Evolutionary conservation across 2,329 filamentous ascomycete species (phyloP).

Genomic region (Fusarium buharicum): DNA sequence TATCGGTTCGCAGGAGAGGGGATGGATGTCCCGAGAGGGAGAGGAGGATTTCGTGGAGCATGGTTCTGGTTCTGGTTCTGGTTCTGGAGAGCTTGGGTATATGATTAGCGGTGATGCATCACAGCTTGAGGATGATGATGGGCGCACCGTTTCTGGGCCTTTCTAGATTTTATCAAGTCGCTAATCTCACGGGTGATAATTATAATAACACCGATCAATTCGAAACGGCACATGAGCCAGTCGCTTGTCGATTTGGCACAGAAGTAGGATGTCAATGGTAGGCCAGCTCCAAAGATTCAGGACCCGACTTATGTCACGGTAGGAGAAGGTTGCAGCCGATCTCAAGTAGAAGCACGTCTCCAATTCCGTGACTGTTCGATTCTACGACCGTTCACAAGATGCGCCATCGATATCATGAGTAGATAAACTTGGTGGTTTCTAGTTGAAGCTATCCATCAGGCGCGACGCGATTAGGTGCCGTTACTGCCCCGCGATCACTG

Average conservation of each 20-base stretch:
- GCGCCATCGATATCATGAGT: not conserved
- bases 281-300: not conserved
- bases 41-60: slow-evolving; percentile 99
- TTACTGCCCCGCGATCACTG: slow-evolving; percentile 40
- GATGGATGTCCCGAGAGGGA: slow-evolving; percentile 95
- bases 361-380: not conserved
- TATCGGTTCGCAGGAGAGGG: slow-evolving; percentile 75
- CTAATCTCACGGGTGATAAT: slow-evolving; percentile 58
- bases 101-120: slow-evolving; percentile 25
- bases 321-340: slow-evolving; percentile 5
- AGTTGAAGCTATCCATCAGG: slow-evolving; percentile 5
- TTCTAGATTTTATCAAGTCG: slow-evolving; percentile 53
- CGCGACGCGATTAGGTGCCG: slow-evolving; percentile 35
- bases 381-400: slow-evolving; percentile 10
- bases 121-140: not conserved
- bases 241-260: not conserved
- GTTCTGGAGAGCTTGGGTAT: slow-evolving; percentile 21
- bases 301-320: not conserved
- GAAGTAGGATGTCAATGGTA: not conserved
- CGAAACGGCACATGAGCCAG: slow-evolving; percentile 63
- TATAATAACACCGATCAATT: slow-evolving; percentile 62
- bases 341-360: slow-evolving; percentile 1
- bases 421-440: not conserved
- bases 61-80: slow-evolving; percentile 52
- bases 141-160: slow-evolving; percentile 42